Conservation (phyloP, 441 rosid genomes). For the Euphorbia corollata region DNA sequence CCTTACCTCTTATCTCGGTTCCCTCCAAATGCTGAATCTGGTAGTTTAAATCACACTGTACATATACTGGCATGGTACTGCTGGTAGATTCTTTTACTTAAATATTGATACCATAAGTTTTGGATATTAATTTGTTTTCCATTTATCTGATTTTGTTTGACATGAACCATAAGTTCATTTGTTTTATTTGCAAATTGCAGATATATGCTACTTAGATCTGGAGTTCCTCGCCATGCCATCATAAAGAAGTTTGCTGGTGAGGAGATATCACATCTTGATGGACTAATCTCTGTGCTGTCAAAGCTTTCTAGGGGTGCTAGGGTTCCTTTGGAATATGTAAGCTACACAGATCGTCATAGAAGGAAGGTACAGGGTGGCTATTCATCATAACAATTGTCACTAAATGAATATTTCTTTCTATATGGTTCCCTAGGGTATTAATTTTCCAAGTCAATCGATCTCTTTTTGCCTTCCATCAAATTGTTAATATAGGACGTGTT, state of each 20-base stretch:
- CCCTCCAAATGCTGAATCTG: neutral
- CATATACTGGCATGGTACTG: neutral
- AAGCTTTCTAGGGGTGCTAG: slow-evolving; percentile 74
- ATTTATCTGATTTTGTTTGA: neutral
- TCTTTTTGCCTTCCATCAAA: neutral
- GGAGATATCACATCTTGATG: slow-evolving; percentile 69
- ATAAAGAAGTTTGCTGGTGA: slow-evolving; percentile 84
- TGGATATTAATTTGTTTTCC: neutral
- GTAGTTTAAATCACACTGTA: neutral
- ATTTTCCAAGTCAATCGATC: neutral
- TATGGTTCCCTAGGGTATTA: neutral
- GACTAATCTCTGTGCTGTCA: slow-evolving; percentile 59
- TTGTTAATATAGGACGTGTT: neutral
- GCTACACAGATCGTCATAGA: slow-evolving; percentile 85
- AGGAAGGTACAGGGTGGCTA: slow-evolving; percentile 51
- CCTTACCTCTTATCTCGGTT: neutral
- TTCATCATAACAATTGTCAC: neutral
- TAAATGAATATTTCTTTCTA: neutral
- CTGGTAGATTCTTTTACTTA: neutral
- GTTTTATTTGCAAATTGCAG: slow-evolving; percentile 34
- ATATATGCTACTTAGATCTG: slow-evolving; percentile 92
- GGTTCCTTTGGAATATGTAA: slow-evolving; percentile 88
- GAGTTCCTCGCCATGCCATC: slow-evolving; percentile 93
- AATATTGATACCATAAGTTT: neutral
- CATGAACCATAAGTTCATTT: neutral